phyloP scores from a whole-genome alignment of 139 green algal species.

The Chloropicon primus region DNA sequence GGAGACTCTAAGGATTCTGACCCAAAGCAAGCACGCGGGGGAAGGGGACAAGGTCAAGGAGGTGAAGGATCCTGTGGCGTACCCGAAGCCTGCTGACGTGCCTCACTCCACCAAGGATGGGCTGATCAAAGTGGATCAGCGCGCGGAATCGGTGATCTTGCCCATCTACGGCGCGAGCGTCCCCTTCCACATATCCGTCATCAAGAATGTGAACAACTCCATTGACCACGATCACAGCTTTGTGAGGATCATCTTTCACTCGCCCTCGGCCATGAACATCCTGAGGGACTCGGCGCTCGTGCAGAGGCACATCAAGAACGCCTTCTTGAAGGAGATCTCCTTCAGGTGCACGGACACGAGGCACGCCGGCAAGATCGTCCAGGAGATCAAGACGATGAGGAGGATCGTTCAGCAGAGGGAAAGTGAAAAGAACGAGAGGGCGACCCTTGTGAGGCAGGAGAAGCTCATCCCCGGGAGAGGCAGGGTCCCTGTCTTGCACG shows the following conservation, averaged over 20 bases:
- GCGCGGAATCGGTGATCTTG: slow-evolving; percentile 74
- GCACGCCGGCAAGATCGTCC: slow-evolving; percentile 51
- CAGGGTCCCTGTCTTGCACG: slow-evolving; percentile 33
- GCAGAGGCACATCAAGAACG: slow-evolving; percentile 40
- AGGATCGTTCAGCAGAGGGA: slow-evolving; percentile 57
- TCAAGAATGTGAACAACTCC: slow-evolving; percentile 69
- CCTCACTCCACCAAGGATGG: neutral
- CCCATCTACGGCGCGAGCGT: slow-evolving; percentile 93
- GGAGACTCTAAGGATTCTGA: slow-evolving; percentile 54
- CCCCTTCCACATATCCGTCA: slow-evolving; percentile 90
- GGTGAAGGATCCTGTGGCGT: slow-evolving; percentile 7
- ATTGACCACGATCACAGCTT: slow-evolving; percentile 59
- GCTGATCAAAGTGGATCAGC: slow-evolving; percentile 44
- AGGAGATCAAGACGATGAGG: slow-evolving; percentile 85
- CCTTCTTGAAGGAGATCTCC: slow-evolving; percentile 88
- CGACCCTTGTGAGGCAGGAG: slow-evolving; percentile 90
- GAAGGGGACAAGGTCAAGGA: slow-evolving; percentile 16
- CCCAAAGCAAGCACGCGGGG: slow-evolving; percentile 13
- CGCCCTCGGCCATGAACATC: slow-evolving; percentile 16
- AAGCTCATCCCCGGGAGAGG: slow-evolving; percentile 58
- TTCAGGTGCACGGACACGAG: slow-evolving; percentile 63
- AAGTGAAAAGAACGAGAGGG: slow-evolving; percentile 81
- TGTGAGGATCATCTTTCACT: slow-evolving; percentile 92
- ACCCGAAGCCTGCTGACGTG: neutral
- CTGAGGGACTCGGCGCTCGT: slow-evolving; percentile 1